Evolutionary conservation across 805 yeast genomes (phyloP).

Genomic region (Spathaspora arborariae): DNA sequence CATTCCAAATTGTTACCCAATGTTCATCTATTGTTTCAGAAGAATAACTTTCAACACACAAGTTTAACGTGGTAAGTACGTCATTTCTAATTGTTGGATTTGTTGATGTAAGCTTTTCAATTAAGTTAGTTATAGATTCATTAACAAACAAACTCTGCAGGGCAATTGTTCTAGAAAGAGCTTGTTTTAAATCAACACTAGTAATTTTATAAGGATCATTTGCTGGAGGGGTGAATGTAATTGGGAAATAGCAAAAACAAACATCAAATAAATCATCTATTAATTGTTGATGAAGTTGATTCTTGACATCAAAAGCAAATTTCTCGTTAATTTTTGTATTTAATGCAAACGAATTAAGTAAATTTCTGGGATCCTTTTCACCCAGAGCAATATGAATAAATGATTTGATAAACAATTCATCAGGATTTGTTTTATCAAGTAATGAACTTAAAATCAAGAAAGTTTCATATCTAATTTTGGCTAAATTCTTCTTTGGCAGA

Average conservation of each 20-base stretch:
- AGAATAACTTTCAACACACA: constrained; percentile 53
- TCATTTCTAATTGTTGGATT: constrained; percentile 72
- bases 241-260: constrained; percentile 93
- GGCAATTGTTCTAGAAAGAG: constrained; percentile 60
- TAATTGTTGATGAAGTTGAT: constrained; percentile 35
- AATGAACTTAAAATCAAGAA: constrained; percentile 42
- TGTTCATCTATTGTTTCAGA: constrained; percentile 45
- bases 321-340: constrained; percentile 43
- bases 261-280: constrained; percentile 78
- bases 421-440: background rate
- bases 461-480: constrained; percentile 57
- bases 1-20: constrained; percentile 82
- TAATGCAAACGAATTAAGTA: constrained; percentile 64
- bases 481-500: constrained; percentile 50
- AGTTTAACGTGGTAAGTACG: constrained; percentile 57
- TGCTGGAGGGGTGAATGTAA: constrained; percentile 87
- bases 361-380: constrained; percentile 92
- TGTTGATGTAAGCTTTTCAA: constrained; percentile 77
- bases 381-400: constrained; percentile 73
- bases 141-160: constrained; percentile 60
- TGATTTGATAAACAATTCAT: constrained; percentile 39
- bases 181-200: constrained; percentile 61
- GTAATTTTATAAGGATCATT: constrained; percentile 86
- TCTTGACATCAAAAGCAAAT: constrained; percentile 25
- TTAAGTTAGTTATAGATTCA: constrained; percentile 70